Evolutionary conservation across 768 basidiomycete species (phyloP), one percentile per base, ranked within the genome.

Genomic region (Macrolepiota fuliginosa): DNA sequence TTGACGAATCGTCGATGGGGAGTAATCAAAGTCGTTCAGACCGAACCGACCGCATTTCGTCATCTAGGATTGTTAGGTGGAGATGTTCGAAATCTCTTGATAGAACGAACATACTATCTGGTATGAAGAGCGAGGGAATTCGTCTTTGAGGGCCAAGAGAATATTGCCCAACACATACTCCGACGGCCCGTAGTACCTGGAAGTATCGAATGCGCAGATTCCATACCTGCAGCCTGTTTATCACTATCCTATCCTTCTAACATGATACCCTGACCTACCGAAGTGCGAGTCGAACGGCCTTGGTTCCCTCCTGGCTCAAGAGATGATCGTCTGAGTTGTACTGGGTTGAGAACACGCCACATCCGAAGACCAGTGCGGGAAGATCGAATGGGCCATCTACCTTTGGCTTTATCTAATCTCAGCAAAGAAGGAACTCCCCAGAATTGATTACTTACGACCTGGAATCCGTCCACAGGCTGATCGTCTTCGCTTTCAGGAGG

Each of bases 21-120:
- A 77, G 73, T 94, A 95, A 72, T 96, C 90, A 65, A 94, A 94
- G 46, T 79, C 76, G 1, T 76, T 73, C 17, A 68, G 68, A 7
- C 90, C 91, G 68, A 89, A 91, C 37, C 93, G 83, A 24, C 94
- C 94, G 63, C 90, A 91, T 71, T 96, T 96, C 10, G 92, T 92
- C 77, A 93, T 88, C 91, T 94, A 60, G 2, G 49, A 39, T 39
- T 56, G 35, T 37, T 45, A 45, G 39, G 56, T 51, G 37, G 17
- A 35, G 19, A 27, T n/a, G 32, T 32, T 35, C 15, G 54, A 19
- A 25, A 24, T 10, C 25, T 58, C 19, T 22, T n/a, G 2, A 24
- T 19, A 59, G 53, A 29, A 39, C 4, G 39, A 6, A 66, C 76
- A 55, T 67, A 92, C 91, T 71, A 95, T 72, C 63, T 86, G 82